Conservation (phyloP, 2,329 filamentous ascomycete species). For the Fusarium proliferatum region DNA sequence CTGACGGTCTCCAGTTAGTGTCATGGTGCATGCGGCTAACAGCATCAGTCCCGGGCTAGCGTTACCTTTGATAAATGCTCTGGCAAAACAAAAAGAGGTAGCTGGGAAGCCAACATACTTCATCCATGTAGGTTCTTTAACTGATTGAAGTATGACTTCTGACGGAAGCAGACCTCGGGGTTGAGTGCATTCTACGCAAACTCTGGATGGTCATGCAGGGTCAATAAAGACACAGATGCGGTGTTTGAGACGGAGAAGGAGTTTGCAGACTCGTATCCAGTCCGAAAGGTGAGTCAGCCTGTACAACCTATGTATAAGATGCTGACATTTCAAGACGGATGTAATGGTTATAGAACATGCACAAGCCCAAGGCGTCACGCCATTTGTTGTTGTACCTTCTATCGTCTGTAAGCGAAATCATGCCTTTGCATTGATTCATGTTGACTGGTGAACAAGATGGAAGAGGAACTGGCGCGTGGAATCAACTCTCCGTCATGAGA, state of each 20-base stretch:
- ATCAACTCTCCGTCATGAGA: neutral
- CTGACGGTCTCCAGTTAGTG: neutral
- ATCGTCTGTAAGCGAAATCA: neutral
- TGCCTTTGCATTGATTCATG: no score
- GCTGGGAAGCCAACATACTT: neutral
- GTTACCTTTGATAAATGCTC: neutral
- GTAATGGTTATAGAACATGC: neutral
- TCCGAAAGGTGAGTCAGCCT: neutral
- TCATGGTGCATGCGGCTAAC: neutral
- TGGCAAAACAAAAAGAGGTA: neutral
- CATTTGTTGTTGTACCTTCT: neutral
- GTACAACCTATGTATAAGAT: rapidly evolving
- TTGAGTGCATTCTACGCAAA: neutral
- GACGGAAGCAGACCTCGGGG: neutral
- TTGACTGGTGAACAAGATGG: neutral
- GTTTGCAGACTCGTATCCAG: neutral
- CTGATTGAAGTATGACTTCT: no score
- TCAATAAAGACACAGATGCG: neutral
- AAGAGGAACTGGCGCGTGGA: neutral
- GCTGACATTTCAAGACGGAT: neutral
- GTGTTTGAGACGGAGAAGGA: neutral
- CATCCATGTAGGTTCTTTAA: neutral
- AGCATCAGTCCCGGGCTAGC: neutral
- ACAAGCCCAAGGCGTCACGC: neutral
- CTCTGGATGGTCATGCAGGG: neutral